Conservation (phyloP, 2,329 filamentous ascomycete genomes). For the Aspergillus spinulosporus region DNA sequence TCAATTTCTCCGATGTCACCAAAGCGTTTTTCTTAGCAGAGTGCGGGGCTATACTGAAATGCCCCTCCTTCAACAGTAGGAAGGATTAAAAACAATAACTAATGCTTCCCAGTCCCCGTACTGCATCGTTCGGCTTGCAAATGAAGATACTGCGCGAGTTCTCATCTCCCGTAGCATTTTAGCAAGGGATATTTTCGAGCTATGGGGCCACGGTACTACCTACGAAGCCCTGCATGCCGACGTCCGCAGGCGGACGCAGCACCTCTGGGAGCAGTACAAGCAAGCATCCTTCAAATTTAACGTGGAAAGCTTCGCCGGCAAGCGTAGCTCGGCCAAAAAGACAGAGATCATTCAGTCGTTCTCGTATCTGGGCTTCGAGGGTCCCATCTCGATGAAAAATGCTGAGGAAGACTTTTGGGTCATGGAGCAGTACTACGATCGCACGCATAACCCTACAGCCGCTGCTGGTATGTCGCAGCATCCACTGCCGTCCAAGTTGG, state of each 20-base stretch:
- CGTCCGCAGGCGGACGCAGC: constrained; percentile 49
- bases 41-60: neutral
- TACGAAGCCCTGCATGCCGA: too few species aligned
- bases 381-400: constrained; percentile 72
- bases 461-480: constrained; percentile 29
- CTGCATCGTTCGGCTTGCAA: constrained; percentile 71
- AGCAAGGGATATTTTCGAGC: too few species aligned
- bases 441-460: constrained; percentile 10
- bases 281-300: constrained; percentile 75
- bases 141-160: constrained; percentile 60
- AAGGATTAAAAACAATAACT: constrained; percentile 10
- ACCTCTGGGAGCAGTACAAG: constrained; percentile 68
- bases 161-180: too few species aligned
- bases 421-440: constrained; percentile 74
- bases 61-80: neutral
- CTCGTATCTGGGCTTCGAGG: constrained; percentile 72
- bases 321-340: constrained; percentile 63
- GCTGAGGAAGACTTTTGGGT: constrained; percentile 75
- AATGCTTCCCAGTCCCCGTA: constrained; percentile 69
- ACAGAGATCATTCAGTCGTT: constrained; percentile 80
- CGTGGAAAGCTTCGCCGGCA: constrained; percentile 78
- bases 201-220: too few species aligned
- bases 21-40: neutral
- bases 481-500: constrained; percentile 44
- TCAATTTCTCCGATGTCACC: constrained; percentile 2